These are phyloP conservation scores for Tanacetum coccineum DNA, from an alignment of 129 eudicot genomes.

Conservation along the genomic window DNA sequence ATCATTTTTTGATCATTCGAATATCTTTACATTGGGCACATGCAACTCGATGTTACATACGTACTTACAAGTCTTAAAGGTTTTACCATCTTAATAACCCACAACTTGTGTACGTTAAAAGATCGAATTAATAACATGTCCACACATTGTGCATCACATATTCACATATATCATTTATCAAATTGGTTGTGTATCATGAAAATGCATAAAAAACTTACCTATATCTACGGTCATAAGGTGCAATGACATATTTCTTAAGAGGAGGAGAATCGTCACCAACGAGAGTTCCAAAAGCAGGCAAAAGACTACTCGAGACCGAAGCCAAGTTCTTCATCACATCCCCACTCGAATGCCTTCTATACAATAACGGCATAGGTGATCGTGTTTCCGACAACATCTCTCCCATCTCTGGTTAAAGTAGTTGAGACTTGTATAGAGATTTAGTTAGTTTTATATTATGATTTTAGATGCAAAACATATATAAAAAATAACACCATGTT, in stretches of 20 bases:
- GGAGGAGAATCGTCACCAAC: constrained; percentile 51
- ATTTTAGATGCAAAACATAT: neutral
- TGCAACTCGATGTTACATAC: too few relatives aligned
- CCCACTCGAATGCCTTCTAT: constrained; percentile 50
- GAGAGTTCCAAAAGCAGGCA: constrained; percentile 82
- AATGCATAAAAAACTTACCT: constrained; percentile 35
- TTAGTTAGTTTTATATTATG: neutral
- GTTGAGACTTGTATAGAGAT: constrained; percentile 19
- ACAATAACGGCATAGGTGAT: constrained; percentile 50
- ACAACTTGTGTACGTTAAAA: too few relatives aligned
- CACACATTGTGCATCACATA: neutral
- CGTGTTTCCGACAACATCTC: constrained; percentile 30
- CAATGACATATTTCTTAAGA: constrained; percentile 53
- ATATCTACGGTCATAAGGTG: constrained; percentile 80
- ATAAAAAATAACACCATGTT: neutral
- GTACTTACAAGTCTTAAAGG: too few relatives aligned
- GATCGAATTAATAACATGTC: neutral
- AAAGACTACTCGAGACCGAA: constrained; percentile 68
- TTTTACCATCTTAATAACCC: too few relatives aligned
- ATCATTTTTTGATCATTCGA: too few relatives aligned
- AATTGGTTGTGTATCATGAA: neutral
- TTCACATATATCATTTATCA: neutral
- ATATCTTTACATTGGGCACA: too few relatives aligned
- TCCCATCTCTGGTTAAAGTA: constrained; percentile 11
- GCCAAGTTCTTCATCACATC: constrained; percentile 53